Evolutionary conservation across 106 monocot genomes (phyloP), one percentile per base, ranked within the genome.

Genomic region (Ottelia alismoides): DNA sequence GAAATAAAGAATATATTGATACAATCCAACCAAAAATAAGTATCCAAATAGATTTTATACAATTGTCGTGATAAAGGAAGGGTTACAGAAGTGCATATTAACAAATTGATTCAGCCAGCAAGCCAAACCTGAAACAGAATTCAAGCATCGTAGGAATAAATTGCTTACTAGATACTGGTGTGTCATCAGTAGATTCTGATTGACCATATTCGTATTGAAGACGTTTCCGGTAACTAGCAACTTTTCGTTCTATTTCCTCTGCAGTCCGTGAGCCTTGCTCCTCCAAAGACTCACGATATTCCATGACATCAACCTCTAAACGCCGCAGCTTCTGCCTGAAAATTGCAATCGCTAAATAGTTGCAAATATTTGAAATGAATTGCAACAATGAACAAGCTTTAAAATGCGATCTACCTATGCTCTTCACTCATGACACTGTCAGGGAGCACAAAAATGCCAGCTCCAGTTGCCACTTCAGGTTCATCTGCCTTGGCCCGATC

Each of bases 281-380:
- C 68, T 99, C 90, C 45, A 99, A 85, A 55, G 83, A 78, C 65
- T 86, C 98, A 53, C 86, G 82, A 19, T 90, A 99, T 53, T 99
- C 90, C 72, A 99, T 75, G 25, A 99, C 98, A 69, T 85, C 82
- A 65, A 99, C 80, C 61, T 99, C 98, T 59, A 99, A 49, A 28
- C 85, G 89, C 47, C 98, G 82, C 30, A 99, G 40, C 70, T 86
- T 99, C 50, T 99, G 82, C 50, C 98, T n/a, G n/a, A n/a, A n/a
- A n/a, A n/a, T n/a, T n/a, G n/a, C n/a, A n/a, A n/a, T 43, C 40
- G 40, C 40, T 43, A 16, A 43, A 43, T 16, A 43, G 10, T 16
- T 43, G 40, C 16, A 16, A 6, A 6, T 7, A 43, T 16, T 43
- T 43, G n/a, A n/a, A n/a, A n/a, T 43, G 6, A 43, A 43, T 43